Conservation (phyloP, 805 yeast genomes). For the Tanozyma kutaoensis region DNA sequence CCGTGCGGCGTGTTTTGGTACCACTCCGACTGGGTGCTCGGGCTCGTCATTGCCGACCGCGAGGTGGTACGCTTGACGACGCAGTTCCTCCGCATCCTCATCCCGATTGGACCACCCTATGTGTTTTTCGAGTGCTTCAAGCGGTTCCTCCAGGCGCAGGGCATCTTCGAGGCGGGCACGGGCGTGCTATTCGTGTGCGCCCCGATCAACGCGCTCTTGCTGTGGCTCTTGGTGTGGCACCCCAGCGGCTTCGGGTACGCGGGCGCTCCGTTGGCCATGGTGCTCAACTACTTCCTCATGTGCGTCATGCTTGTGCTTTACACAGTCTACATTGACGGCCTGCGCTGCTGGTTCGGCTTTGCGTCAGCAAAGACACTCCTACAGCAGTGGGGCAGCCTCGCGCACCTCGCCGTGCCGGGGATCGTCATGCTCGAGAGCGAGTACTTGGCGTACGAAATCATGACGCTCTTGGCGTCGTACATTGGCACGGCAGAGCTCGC, state of each 20-base stretch:
- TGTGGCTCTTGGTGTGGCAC: constrained; percentile 31
- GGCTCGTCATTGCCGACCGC: constrained; percentile 16
- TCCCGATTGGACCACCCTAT: constrained; percentile 28
- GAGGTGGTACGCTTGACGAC: constrained; percentile 22
- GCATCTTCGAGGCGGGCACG: constrained; percentile 34
- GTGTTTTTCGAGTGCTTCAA: constrained; percentile 28
- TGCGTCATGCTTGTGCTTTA: constrained; percentile 19
- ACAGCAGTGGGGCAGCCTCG: constrained; percentile 20
- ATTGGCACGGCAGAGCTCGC: constrained; percentile 38
- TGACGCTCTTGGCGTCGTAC: constrained; percentile 31
- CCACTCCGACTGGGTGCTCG: constrained; percentile 16
- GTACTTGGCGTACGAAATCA: constrained; percentile 31
- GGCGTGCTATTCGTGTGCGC: constrained; percentile 28
- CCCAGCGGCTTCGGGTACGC: constrained; percentile 24
- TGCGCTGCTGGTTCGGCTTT: constrained; percentile 58
- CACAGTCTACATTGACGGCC: constrained; percentile 41
- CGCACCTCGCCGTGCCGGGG: constrained; percentile 29
- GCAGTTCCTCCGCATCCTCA: constrained; percentile 19
- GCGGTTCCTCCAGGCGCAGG: constrained; percentile 31
- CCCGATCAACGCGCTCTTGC: constrained; percentile 24
- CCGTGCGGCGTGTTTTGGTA: constrained; percentile 30
- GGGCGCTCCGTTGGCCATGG: constrained; percentile 31
- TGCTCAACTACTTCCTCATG: constrained; percentile 30
- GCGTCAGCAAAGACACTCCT: constrained; percentile 22
- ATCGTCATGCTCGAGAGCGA: constrained; percentile 32